Evolutionary conservation across 768 basidiomycete species (phyloP).

Genomic region (Lepiota venenata): DNA sequence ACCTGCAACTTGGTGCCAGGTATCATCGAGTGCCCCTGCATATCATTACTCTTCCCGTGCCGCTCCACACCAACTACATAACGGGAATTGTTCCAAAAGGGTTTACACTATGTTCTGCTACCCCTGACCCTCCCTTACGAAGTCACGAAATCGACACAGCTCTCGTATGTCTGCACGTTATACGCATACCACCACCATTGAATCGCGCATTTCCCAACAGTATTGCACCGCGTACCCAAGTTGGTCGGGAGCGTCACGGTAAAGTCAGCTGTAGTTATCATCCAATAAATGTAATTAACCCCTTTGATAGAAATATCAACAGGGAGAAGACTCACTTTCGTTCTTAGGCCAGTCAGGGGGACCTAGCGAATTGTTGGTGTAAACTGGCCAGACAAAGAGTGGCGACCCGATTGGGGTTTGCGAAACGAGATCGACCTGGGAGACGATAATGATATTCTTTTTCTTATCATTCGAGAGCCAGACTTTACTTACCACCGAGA

Average conservation of each 20-base stretch:
- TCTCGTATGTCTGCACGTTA: slow-evolving; percentile 31
- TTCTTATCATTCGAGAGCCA: slow-evolving; percentile 16
- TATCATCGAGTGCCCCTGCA: no score
- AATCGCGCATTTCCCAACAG: slow-evolving; percentile 29
- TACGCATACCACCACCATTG: slow-evolving; percentile 35
- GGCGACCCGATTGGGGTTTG: slow-evolving; percentile 26
- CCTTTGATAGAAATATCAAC: no score
- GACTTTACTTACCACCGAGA: slow-evolving; percentile 17
- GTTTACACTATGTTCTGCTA: no score
- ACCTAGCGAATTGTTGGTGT: slow-evolving; percentile 26
- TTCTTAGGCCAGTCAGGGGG: slow-evolving; percentile 30
- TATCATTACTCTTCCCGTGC: no score
- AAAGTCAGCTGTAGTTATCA: slow-evolving; percentile 23
- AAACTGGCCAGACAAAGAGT: slow-evolving; percentile 29
- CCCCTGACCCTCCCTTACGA: not conserved
- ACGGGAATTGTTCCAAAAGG: no score
- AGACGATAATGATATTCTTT: not conserved
- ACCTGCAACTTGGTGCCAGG: no score
- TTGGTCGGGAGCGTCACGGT: slow-evolving; percentile 21
- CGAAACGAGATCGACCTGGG: slow-evolving; percentile 25
- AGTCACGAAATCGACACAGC: slow-evolving; percentile 29
- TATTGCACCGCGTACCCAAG: slow-evolving; percentile 25
- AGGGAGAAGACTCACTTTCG: slow-evolving; percentile 24
- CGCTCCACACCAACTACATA: no score
- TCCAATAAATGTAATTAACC: no score